Percentiles rank a stretch among this genome's conserved stretches.
phyloP scores from a whole-genome alignment of 768 basidiomycete species.

The Strobilomyces dryophilus region DNA sequence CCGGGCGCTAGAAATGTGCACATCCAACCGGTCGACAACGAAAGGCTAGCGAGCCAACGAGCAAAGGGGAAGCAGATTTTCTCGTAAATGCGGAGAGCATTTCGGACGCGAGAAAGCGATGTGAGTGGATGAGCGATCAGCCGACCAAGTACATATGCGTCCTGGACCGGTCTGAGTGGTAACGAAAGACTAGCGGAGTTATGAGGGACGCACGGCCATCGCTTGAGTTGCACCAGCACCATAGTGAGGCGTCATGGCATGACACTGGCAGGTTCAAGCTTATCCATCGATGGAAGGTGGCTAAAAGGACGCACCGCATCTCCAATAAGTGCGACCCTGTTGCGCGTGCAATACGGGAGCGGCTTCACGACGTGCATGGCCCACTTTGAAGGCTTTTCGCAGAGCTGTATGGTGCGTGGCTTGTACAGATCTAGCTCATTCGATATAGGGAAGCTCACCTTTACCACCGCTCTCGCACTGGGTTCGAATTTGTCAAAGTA shows the following conservation, averaged over 20 bases:
- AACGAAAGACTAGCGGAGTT: too few relatives aligned
- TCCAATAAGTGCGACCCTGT: slow-evolving; percentile 44
- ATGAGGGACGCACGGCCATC: background rate
- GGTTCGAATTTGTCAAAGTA: slow-evolving; percentile 35
- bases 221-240: background rate
- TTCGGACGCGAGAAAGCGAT: slow-evolving; percentile 1
- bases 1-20: background rate
- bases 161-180: background rate
- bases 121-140: slow-evolving; percentile 17
- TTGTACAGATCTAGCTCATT: background rate
- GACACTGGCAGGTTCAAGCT: background rate
- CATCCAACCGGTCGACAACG: background rate
- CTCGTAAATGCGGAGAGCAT: background rate
- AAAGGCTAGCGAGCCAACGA: background rate
- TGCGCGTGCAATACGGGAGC: slow-evolving; percentile 37
- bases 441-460: slow-evolving; percentile 14
- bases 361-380: slow-evolving; percentile 40
- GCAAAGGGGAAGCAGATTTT: background rate
- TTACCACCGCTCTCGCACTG: slow-evolving; percentile 27
- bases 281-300: background rate
- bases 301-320: slow-evolving; percentile 39
- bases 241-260: background rate
- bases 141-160: slow-evolving; percentile 15
- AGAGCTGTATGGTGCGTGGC: slow-evolving; percentile 22
- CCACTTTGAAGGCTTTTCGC: slow-evolving; percentile 39